Evolutionary conservation across 169 alveolate genomes (phyloP).

Genomic region (Perkinsus olseni): DNA sequence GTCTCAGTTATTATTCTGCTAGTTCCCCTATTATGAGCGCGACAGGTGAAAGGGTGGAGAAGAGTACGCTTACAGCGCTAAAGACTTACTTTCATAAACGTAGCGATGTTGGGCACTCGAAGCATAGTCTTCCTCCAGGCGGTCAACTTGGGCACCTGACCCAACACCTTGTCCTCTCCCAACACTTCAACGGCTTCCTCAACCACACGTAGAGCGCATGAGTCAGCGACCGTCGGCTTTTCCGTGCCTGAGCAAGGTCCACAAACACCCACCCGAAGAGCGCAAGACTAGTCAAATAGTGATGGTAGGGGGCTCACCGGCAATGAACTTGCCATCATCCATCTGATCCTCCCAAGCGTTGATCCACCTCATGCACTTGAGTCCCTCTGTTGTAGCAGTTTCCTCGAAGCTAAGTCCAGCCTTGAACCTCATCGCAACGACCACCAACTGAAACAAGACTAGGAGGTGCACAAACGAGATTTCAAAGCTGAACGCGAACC

Average conservation of each 20-base stretch:
- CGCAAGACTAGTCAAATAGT: too few relatives aligned
- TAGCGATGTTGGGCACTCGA: background rate
- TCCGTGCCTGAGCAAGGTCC: background rate
- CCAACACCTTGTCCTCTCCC: background rate
- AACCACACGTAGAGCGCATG: background rate
- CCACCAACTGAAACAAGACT: background rate
- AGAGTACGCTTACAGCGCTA: background rate
- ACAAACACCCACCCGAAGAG: too few relatives aligned
- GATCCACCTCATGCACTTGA: background rate
- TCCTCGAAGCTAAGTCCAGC: background rate
- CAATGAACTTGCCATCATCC: background rate
- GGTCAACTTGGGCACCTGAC: background rate
- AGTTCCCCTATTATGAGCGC: too few relatives aligned
- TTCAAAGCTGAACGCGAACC: too few relatives aligned
- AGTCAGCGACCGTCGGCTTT: background rate
- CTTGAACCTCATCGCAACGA: background rate
- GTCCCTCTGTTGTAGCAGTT: background rate
- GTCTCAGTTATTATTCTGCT: too few relatives aligned
- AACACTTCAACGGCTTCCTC: background rate
- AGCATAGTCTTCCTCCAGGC: background rate
- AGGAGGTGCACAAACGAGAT: too few relatives aligned
- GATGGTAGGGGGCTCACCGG: background rate
- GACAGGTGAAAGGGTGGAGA: background rate
- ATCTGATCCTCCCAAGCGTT: background rate
- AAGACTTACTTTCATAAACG: background rate